Evolutionary conservation across 2,329 filamentous ascomycete species (phyloP), one percentile per base, ranked within the genome.

Genomic region (Chaetomiaceae sp.): DNA sequence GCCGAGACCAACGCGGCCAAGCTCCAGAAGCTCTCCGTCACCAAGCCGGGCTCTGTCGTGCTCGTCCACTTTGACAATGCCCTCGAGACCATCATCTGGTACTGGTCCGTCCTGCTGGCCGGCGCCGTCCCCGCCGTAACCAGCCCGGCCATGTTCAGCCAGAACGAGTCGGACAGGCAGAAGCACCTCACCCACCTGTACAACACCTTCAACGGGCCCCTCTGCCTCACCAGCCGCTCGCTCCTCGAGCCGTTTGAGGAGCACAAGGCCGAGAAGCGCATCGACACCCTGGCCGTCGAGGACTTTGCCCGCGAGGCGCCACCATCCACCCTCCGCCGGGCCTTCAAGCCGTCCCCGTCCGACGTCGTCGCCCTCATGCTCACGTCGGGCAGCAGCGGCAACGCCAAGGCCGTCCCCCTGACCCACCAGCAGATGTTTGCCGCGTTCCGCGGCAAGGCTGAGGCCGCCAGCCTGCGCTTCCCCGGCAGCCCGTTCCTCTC

Each of bases 381-480:
- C 4, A 81, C 78, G 1, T 80, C 77, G 1, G 78, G 78, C 3
- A 76, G 71, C 57, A 76, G 74, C 16, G 76, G 77, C 2, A 70
- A 73, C 46, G 66, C 74, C 4, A 81, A 81, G 60, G 77, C 75
- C 0, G 78, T 80, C 0, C 58, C 55, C 1, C 65, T 80, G 1
- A 67, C 62, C 0, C 72, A 78, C 51, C 46, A 54, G 0, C 75
- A 79, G 59, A 58, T 79, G 0, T 40, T 77, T 0, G 58, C 69
- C 1, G 66, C 76, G 0, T 52, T 75, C 10, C 7, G 48, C 1
- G 74, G 73, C 18, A 80, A 80, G 58, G 49, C 56, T 2, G 32
- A 48, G 2, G 51, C 60, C 13, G 47, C 47, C 21, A 49, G 32
- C 36, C 42, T 53, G 55, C 27, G 11, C 64, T 67, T 8, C 64